These are phyloP conservation scores for Ophiocordyceps robertsii DNA, from an alignment of 2,329 filamentous ascomycete genomes.

Conservation along the genomic window DNA sequence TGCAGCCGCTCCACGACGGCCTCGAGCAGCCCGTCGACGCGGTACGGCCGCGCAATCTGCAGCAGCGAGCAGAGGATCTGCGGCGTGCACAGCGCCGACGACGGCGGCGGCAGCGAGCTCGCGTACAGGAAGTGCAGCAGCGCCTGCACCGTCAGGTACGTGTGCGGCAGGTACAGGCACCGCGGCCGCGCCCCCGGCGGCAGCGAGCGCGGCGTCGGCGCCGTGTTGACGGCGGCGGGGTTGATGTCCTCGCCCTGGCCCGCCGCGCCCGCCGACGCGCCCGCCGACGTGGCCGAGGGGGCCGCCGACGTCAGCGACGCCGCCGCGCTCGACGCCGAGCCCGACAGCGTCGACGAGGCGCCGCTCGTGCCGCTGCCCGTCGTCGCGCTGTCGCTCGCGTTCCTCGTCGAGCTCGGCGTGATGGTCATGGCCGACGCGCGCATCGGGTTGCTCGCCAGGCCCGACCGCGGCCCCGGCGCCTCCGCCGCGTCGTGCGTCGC, in stretches of 20 bases:
- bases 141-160: conserved; percentile 75
- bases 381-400: conserved; percentile 25
- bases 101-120: conserved; percentile 65
- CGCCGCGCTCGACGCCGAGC: conserved; percentile 20
- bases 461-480: conserved; percentile 56
- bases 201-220: conserved; percentile 42
- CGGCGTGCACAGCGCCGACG: conserved; percentile 73
- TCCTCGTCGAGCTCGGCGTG: conserved; percentile 49
- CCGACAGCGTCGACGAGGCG: conserved; percentile 25
- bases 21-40: conserved; percentile 83
- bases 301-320: conserved; percentile 30
- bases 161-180: conserved; percentile 87
- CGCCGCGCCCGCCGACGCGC: conserved; percentile 22
- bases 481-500: conserved; percentile 61
- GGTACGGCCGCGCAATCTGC: conserved; percentile 85
- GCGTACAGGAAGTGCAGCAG: conserved; percentile 91
- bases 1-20: conserved; percentile 87
- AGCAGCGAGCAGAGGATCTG: conserved; percentile 92
- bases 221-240: conserved; percentile 31
- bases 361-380: conserved; percentile 15
- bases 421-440: conserved; percentile 80
- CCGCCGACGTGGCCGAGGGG: conserved; percentile 27
- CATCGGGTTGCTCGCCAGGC: conserved; percentile 39
- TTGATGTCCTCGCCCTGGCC: conserved; percentile 28
- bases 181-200: conserved; percentile 59